These are phyloP conservation scores for Striga asiatica DNA, from an alignment of 257 asterid genomes.

Conservation along the genomic window DNA sequence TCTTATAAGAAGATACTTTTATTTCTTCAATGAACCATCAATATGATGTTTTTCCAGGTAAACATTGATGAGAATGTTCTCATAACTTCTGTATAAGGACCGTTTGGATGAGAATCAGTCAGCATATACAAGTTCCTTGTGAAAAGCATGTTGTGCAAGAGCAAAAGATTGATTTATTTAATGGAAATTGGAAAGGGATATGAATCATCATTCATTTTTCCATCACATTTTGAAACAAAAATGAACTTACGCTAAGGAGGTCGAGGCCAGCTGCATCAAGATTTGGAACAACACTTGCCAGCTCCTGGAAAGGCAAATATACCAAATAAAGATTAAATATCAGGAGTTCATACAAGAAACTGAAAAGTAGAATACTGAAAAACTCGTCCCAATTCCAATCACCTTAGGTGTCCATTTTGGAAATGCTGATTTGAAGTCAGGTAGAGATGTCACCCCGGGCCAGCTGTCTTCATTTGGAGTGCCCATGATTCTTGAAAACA, in stretches of 20 bases:
- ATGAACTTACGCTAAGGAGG: constrained; percentile 68
- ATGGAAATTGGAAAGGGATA: constrained; percentile 4
- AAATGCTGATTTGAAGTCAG: constrained; percentile 78
- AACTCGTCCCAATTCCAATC: constrained; percentile 3
- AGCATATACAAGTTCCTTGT: too few species aligned
- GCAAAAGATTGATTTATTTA: not conserved
- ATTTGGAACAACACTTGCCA: constrained; percentile 61
- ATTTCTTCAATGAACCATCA: too few species aligned
- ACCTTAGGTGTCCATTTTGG: constrained; percentile 89
- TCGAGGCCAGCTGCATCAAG: constrained; percentile 75
- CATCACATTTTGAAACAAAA: not conserved
- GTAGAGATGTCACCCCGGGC: constrained; percentile 96
- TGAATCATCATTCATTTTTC: not conserved
- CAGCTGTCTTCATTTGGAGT: constrained; percentile 90
- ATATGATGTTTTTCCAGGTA: too few species aligned
- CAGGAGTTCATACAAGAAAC: not conserved
- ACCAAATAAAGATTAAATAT: not conserved
- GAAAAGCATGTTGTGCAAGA: too few species aligned
- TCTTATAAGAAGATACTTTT: not conserved
- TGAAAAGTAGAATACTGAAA: not conserved
- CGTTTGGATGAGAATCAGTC: too few species aligned
- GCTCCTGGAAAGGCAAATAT: constrained; percentile 44
- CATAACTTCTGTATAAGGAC: too few species aligned
- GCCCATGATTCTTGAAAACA: constrained; percentile 58
- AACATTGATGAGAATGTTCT: too few species aligned